Evolutionary conservation across 257 asterid species (phyloP).

Genomic region (Parsonsia alboflavescens): DNA sequence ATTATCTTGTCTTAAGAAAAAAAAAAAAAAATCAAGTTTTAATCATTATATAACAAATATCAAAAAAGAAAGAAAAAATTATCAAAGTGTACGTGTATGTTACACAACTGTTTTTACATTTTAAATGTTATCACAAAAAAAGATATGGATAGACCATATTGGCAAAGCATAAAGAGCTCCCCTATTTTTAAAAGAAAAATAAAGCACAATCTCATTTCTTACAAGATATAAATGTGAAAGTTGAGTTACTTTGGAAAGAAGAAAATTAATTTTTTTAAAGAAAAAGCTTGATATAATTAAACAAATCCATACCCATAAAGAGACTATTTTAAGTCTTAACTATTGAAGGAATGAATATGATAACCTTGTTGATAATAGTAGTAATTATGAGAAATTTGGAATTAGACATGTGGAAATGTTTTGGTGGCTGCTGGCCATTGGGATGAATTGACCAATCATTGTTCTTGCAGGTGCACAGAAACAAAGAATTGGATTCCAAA

Average conservation of each 20-base stretch:
- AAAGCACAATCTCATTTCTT: background rate
- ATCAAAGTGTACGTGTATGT: background rate
- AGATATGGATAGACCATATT: background rate
- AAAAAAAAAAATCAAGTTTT: too few species aligned
- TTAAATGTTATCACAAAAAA: background rate
- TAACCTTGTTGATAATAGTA: background rate
- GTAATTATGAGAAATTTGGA: constrained; percentile 8
- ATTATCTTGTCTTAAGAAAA: too few species aligned
- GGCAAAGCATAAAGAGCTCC: background rate
- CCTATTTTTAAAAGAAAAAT: background rate
- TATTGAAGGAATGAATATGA: background rate
- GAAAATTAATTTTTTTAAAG: too few species aligned
- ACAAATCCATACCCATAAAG: background rate
- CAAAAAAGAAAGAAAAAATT: background rate
- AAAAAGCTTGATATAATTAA: background rate
- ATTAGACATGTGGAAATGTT: background rate
- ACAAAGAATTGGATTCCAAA: constrained; percentile 1
- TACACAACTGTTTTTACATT: background rate
- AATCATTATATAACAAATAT: background rate
- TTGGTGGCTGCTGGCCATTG: constrained; percentile 14
- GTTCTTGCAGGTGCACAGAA: background rate
- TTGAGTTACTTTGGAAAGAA: too few species aligned
- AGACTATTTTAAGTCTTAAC: background rate
- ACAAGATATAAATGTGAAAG: background rate
- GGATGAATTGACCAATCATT: constrained; percentile 6